Conservation (phyloP, 2,329 filamentous ascomycete genomes). For the Fusarium dimerum region DNA sequence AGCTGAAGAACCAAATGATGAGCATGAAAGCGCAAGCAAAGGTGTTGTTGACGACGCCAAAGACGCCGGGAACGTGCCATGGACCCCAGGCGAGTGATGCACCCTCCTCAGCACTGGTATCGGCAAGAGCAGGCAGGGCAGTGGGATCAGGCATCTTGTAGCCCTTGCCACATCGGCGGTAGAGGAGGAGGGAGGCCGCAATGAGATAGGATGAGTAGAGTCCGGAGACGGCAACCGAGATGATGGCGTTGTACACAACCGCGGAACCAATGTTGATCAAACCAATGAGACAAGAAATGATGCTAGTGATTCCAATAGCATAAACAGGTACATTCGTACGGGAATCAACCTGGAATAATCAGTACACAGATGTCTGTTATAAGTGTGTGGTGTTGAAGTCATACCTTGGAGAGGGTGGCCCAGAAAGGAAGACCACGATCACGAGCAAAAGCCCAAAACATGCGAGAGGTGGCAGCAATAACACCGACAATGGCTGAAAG, state of each 20-base stretch:
- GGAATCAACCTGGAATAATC: slow-evolving; percentile 15
- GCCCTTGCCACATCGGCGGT: slow-evolving; percentile 22
- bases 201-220: slow-evolving; percentile 26
- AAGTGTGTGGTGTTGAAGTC: fast-evolving
- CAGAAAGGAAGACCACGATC: slow-evolving; percentile 24
- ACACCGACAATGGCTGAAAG: slow-evolving; percentile 24
- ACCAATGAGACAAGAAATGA: slow-evolving; percentile 22
- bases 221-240: slow-evolving; percentile 22
- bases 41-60: slow-evolving; percentile 54
- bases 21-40: slow-evolving; percentile 54
- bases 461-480: slow-evolving; percentile 25
- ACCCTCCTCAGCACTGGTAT: slow-evolving; percentile 15
- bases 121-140: slow-evolving; percentile 16
- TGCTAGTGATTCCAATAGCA: slow-evolving; percentile 19
- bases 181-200: slow-evolving; percentile 22
- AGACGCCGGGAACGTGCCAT: slow-evolving; percentile 51
- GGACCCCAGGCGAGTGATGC: slow-evolving; percentile 48
- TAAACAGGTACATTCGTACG: slow-evolving; percentile 24
- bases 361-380: not conserved
- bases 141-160: slow-evolving; percentile 25
- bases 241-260: slow-evolving; percentile 25
- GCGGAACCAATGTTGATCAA: slow-evolving; percentile 26
- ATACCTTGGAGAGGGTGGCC: slow-evolving; percentile 16
- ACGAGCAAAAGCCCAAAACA: slow-evolving; percentile 25
- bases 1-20: slow-evolving; percentile 56